phyloP scores from a whole-genome alignment of 352 stramenopile genomes.

The Phytophthora quininea region DNA sequence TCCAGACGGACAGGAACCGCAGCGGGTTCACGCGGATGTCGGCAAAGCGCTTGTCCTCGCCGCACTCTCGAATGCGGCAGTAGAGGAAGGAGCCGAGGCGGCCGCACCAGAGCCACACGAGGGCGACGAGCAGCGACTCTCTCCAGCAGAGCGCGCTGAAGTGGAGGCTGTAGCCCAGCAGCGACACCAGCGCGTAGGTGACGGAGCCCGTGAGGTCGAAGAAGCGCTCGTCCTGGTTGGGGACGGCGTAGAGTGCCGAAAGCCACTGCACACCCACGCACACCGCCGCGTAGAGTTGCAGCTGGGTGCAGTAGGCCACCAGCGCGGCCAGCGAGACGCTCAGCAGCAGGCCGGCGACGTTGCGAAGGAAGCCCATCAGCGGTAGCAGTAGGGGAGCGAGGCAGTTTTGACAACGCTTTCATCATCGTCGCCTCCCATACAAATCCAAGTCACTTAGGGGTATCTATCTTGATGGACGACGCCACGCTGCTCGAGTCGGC shows the following conservation, averaged over 20 bases:
- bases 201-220: constrained; percentile 76
- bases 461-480: constrained; percentile 16
- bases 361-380: constrained; percentile 44
- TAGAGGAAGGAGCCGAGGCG: constrained; percentile 78
- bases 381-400: too few species aligned
- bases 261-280: constrained; percentile 68
- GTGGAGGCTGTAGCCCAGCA: constrained; percentile 40
- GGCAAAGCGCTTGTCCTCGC: constrained; percentile 70
- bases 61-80: constrained; percentile 61
- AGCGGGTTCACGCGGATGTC: constrained; percentile 64
- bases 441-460: background rate
- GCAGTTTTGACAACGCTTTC: background rate
- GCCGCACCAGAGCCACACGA: constrained; percentile 71
- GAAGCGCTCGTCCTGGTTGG: constrained; percentile 70
- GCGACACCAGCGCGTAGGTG: constrained; percentile 66
- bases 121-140: constrained; percentile 54
- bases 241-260: constrained; percentile 61
- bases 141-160: constrained; percentile 45
- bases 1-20: constrained; percentile 78
- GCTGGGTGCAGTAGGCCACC: constrained; percentile 42
- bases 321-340: constrained; percentile 43
- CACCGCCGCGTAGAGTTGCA: constrained; percentile 51
- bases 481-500: constrained; percentile 46
- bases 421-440: background rate
- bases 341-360: constrained; percentile 46